phyloP scores from a whole-genome alignment of 208 protist genomes.

The Hexamita inflata region DNA sequence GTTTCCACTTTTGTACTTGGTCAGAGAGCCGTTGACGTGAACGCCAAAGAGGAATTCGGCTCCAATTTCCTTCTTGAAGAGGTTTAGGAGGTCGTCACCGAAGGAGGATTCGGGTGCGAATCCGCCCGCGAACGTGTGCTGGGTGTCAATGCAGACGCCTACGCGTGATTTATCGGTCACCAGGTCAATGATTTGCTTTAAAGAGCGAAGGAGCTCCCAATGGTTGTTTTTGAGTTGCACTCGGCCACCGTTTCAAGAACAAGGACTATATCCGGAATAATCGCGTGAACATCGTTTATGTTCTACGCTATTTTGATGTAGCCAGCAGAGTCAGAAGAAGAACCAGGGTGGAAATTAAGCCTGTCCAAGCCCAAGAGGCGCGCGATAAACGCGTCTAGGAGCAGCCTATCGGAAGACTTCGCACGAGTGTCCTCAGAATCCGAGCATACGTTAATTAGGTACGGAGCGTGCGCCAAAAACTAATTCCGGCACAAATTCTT shows the following conservation, averaged over 20 bases:
- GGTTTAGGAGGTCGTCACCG: not conserved
- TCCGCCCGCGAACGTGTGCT: not conserved
- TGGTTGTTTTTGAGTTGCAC: not conserved
- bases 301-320: not conserved
- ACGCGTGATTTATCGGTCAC: not conserved
- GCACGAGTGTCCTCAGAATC: not conserved
- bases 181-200: not conserved
- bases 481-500: not conserved
- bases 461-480: not conserved
- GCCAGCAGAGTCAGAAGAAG: too few relatives aligned
- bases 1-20: not conserved
- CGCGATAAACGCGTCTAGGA: not conserved
- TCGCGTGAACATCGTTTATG: not conserved
- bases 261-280: not conserved
- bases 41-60: not conserved
- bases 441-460: not conserved
- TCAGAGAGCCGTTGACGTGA: not conserved
- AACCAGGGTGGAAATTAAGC: not conserved
- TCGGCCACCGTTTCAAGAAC: not conserved
- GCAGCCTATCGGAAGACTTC: not conserved
- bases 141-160: not conserved
- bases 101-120: not conserved
- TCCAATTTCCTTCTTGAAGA: not conserved
- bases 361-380: not conserved
- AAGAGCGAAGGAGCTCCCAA: not conserved